Evolutionary conservation across 73 alveolate species (phyloP).

Genomic region (Tetrahymena elliotti): DNA sequence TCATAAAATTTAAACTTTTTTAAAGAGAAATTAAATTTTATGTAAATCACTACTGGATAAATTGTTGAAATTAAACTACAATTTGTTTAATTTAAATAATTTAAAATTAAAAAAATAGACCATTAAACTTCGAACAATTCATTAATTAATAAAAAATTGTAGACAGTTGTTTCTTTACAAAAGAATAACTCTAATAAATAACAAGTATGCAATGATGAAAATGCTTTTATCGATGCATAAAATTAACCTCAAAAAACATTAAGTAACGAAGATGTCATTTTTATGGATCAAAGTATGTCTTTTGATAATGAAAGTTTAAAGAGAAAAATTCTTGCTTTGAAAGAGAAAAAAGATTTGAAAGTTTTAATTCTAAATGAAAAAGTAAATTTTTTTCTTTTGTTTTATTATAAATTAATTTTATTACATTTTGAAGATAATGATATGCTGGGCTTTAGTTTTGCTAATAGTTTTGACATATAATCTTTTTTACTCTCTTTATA

Average conservation of each 20-base stretch:
- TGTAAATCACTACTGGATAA: too few species aligned
- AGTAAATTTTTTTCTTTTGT: conserved; percentile 12
- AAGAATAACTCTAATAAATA: too few species aligned
- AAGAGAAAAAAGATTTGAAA: neutral
- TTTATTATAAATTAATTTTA: neutral
- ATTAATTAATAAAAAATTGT: too few species aligned
- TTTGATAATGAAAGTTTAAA: neutral
- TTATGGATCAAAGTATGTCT: neutral
- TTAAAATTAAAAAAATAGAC: too few species aligned
- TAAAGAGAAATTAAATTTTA: too few species aligned
- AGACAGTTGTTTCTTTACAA: neutral
- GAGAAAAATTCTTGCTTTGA: too few species aligned
- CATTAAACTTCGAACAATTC: too few species aligned
- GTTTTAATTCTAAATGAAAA: neutral
- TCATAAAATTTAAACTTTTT: too few species aligned
- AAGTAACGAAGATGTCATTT: neutral
- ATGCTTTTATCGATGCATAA: neutral
- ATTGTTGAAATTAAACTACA: too few species aligned
- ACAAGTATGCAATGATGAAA: neutral
- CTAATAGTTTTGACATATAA: neutral
- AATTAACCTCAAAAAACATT: neutral
- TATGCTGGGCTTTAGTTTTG: neutral
- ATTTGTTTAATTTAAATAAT: too few species aligned
- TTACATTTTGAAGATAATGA: neutral
- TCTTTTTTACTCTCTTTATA: neutral